Evolutionary conservation across 768 basidiomycete genomes (phyloP).

Genomic region (Panus rudis): DNA sequence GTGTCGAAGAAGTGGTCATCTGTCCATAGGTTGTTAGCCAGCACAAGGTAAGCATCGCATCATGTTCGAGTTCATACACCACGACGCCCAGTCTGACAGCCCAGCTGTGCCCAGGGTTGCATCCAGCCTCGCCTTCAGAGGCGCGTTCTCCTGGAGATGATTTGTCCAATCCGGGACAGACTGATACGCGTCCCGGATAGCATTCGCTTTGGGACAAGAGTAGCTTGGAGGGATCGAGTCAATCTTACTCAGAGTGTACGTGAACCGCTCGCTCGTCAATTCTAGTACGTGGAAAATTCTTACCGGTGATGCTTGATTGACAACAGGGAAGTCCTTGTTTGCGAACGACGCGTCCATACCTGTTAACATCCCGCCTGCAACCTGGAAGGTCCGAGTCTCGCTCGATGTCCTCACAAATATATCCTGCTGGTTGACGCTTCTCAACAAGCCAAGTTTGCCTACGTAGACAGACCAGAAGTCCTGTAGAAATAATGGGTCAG

Average conservation of each 20-base stretch:
- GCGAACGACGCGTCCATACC: constrained; percentile 37
- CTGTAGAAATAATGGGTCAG: constrained; percentile 17
- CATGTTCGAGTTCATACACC: constrained; percentile 31
- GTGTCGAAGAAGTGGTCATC: constrained; percentile 48
- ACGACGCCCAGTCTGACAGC: constrained; percentile 35
- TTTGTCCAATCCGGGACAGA: constrained; percentile 40
- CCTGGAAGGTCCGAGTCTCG: constrained; percentile 41
- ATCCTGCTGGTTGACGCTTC: constrained; percentile 26
- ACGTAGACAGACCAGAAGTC: constrained; percentile 42
- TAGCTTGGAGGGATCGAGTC: constrained; percentile 42
- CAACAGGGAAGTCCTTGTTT: constrained; percentile 29
- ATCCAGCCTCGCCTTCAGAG: constrained; percentile 32
- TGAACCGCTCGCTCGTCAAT: background rate
- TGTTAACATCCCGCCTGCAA: constrained; percentile 36
- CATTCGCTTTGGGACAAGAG: constrained; percentile 33
- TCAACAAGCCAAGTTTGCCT: constrained; percentile 29
- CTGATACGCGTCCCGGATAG: constrained; percentile 34
- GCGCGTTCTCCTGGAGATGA: constrained; percentile 31
- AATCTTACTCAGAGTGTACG: constrained; percentile 25
- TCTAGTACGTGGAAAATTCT: constrained; percentile 9
- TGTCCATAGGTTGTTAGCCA: constrained; percentile 7
- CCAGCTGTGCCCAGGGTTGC: constrained; percentile 34
- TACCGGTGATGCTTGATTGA: constrained; percentile 36
- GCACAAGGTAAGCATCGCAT: background rate
- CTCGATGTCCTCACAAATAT: constrained; percentile 39